Conservation (phyloP, 176 grass and related monocot genomes). For the Oryza nivara region DNA sequence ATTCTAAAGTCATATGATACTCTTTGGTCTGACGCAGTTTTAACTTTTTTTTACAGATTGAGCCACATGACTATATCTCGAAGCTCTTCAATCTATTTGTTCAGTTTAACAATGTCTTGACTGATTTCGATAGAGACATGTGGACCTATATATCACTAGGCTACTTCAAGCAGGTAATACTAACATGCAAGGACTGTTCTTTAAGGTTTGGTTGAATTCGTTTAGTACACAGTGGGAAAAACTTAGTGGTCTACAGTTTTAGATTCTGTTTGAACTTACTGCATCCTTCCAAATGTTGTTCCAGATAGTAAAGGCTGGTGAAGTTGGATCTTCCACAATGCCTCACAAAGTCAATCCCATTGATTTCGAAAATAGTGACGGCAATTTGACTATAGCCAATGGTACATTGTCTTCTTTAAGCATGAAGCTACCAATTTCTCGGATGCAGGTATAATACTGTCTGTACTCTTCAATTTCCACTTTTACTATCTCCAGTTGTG, state of each 20-base stretch:
- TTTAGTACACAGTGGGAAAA: neutral
- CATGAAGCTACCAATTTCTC: conserved; percentile 93
- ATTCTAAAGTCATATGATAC: conserved; percentile 18
- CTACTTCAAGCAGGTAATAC: conserved; percentile 94
- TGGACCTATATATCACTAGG: conserved; percentile 93
- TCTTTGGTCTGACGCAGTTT: conserved; percentile 42
- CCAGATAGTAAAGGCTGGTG: conserved; percentile 88
- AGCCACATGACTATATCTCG: conserved; percentile 96
- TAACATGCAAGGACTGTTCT: neutral
- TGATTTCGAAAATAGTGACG: conserved; percentile 99
- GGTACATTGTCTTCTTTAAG: conserved; percentile 66
- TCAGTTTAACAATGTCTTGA: conserved; percentile 93
- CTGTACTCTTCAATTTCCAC: neutral
- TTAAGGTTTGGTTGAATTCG: neutral
- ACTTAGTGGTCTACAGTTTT: neutral
- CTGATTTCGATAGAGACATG: conserved; percentile 91
- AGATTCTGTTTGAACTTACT: conserved; percentile 26
- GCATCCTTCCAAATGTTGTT: conserved; percentile 21
- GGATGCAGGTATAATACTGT: conserved; percentile 68
- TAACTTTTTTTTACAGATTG: conserved; percentile 65
- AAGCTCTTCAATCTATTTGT: conserved; percentile 83
- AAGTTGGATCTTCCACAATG: conserved; percentile 98
- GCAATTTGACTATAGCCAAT: conserved; percentile 76
- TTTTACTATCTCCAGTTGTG: conserved; percentile 16
- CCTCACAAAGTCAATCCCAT: conserved; percentile 99